These are phyloP conservation scores for Austroboletus niveus DNA, from an alignment of 1,284 basidiomycete genomes.

Conservation along the genomic window DNA sequence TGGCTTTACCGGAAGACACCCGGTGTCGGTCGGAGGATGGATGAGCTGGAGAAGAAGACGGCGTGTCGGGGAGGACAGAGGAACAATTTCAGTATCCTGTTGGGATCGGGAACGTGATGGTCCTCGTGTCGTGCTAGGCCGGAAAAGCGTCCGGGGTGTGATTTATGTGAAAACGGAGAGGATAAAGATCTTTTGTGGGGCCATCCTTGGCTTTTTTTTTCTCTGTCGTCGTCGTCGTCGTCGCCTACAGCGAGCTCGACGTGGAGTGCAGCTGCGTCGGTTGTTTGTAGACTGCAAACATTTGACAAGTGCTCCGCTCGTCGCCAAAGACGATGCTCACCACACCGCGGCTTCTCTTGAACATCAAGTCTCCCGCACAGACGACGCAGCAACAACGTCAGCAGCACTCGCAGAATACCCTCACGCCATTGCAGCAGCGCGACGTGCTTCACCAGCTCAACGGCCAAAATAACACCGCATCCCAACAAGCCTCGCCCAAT, in stretches of 20 bases:
- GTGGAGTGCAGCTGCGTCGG: slow-evolving; percentile 13
- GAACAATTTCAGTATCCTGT: slow-evolving; percentile 77
- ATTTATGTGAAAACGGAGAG: slow-evolving; percentile 10
- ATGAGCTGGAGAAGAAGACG: slow-evolving; percentile 52
- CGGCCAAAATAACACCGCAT: slow-evolving; percentile 21
- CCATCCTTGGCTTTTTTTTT: slow-evolving; percentile 1
- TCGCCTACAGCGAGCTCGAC: slow-evolving; percentile 10
- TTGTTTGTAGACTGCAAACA: slow-evolving; percentile 30
- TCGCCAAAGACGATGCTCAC: slow-evolving; percentile 23
- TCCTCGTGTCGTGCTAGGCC: neutral
- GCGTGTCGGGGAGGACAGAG: slow-evolving; percentile 63
- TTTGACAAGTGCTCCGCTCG: slow-evolving; percentile 16
- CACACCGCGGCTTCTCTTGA: slow-evolving; percentile 4
- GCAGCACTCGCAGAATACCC: slow-evolving; percentile 29
- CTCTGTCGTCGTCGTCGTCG: slow-evolving; percentile 6
- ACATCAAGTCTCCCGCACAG: slow-evolving; percentile 30
- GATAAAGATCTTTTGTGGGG: slow-evolving; percentile 1
- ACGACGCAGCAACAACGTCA: slow-evolving; percentile 24
- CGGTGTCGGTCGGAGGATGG: slow-evolving; percentile 2
- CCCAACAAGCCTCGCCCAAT: slow-evolving; percentile 28
- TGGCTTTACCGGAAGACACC: slow-evolving; percentile 59
- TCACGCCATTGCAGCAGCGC: slow-evolving; percentile 26
- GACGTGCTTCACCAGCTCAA: slow-evolving; percentile 28
- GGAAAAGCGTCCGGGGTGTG: slow-evolving; percentile 6
- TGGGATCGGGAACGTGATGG: slow-evolving; percentile 16